These are phyloP conservation scores for Cryptococcus hybrid DNA, from an alignment of 1,284 basidiomycete genomes.

Conservation along the genomic window DNA sequence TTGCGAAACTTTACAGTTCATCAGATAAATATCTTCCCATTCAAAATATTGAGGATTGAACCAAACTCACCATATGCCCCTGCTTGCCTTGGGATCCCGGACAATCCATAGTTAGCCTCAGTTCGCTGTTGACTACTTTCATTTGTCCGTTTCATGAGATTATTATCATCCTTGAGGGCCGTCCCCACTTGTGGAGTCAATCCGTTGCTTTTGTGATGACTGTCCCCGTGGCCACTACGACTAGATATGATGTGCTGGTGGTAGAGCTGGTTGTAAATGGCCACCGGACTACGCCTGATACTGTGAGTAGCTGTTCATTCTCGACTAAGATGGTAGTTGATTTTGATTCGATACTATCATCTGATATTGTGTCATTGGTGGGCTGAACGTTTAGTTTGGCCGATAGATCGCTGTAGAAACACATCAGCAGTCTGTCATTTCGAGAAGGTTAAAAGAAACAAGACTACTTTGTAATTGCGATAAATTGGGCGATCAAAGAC, in stretches of 20 bases:
- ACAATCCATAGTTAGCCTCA: slow-evolving; percentile 16
- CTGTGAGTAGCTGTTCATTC: not conserved
- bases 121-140: not conserved
- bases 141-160: not conserved
- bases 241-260: not conserved
- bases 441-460: not conserved
- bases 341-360: not conserved
- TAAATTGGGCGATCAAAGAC: slow-evolving; percentile 31
- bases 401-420: not conserved
- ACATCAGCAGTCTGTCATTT: not conserved
- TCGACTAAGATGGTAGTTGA: not conserved
- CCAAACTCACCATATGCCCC: slow-evolving; percentile 23
- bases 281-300: not conserved
- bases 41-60: not conserved
- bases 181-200: not conserved
- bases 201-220: not conserved
- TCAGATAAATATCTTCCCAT: not conserved
- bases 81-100: slow-evolving; percentile 22
- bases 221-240: not conserved
- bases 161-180: not conserved
- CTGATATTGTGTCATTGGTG: not conserved
- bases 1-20: slow-evolving; percentile 7
- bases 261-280: not conserved
- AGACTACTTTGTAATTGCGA: slow-evolving; percentile 30
- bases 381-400: not conserved